Evolutionary conservation across 1,139 yeast genomes (phyloP).

Genomic region (Debaryomycetaceae sp.): DNA sequence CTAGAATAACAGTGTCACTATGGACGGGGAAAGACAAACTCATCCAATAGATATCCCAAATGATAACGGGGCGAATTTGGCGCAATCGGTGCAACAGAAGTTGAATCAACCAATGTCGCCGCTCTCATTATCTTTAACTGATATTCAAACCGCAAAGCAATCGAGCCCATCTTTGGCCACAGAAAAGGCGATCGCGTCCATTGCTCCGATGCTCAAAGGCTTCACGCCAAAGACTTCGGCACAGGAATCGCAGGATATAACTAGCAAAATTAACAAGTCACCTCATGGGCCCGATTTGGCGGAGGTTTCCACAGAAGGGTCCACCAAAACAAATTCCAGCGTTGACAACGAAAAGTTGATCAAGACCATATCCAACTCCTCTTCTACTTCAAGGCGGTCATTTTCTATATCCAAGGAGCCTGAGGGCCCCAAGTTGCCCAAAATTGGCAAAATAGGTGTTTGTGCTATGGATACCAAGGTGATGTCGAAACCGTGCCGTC

Average conservation of each 20-base stretch:
- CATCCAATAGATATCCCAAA: background rate
- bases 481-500: conserved; percentile 91
- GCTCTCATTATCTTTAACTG: conserved; percentile 17
- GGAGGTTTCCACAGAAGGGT: conserved; percentile 2
- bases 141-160: conserved; percentile 12
- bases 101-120: conserved; percentile 34
- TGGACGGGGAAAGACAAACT: background rate
- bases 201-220: conserved; percentile 72
- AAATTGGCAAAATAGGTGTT: conserved; percentile 92
- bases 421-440: conserved; percentile 55
- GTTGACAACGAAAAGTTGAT: conserved; percentile 23
- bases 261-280: conserved; percentile 8
- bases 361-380: conserved; percentile 39
- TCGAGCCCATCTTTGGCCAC: conserved; percentile 25
- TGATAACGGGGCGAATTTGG: background rate
- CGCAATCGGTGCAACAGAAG: conserved; percentile 8
- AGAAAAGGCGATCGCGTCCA: conserved; percentile 66
- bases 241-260: conserved; percentile 39
- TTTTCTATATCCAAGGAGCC: conserved; percentile 43
- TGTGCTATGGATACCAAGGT: conserved; percentile 99
- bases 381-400: conserved; percentile 39
- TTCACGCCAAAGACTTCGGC: conserved; percentile 72
- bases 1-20: background rate
- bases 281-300: conserved; percentile 5
- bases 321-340: conserved; percentile 22